Evolutionary conservation across 495 filamentous ascomycete species (phyloP).

Genomic region (Ramalina intermedia): DNA sequence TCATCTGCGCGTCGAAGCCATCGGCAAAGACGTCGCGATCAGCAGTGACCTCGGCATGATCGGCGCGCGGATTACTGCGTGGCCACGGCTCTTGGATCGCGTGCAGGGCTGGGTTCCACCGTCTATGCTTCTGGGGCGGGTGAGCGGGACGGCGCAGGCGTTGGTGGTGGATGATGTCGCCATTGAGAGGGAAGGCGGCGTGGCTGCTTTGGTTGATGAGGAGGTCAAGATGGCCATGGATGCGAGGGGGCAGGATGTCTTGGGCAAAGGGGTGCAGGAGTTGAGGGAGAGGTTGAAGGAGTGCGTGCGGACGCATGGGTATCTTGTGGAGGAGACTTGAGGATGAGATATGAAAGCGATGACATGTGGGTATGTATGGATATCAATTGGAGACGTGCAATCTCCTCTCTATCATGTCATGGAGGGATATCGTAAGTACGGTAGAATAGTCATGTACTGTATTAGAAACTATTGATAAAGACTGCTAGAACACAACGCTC

Average conservation of each 20-base stretch:
- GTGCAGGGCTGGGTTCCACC: neutral
- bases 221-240: slow-evolving; percentile 30
- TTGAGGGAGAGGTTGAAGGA: slow-evolving; percentile 2
- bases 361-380: no score
- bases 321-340: neutral
- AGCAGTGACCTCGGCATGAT: slow-evolving; percentile 19
- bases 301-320: neutral
- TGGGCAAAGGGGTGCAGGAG: slow-evolving; percentile 4
- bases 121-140: slow-evolving; percentile 20
- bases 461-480: no score
- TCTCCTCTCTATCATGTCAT: no score
- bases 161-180: slow-evolving; percentile 44
- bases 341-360: no score
- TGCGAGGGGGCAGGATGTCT: slow-evolving; percentile 13
- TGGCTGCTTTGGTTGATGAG: slow-evolving; percentile 29
- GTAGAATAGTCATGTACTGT: no score
- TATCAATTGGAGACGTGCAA: no score
- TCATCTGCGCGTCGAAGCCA: slow-evolving; percentile 14
- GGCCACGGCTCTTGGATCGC: neutral
- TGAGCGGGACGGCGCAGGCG: slow-evolving; percentile 34
- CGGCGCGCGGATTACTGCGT: slow-evolving; percentile 12
- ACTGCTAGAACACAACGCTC: no score
- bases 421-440: no score
- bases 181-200: slow-evolving; percentile 37
- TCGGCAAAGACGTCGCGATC: slow-evolving; percentile 4